These are phyloP conservation scores for Scedosporium dehoogii DNA, from an alignment of 2,329 filamentous ascomycete species.

Conservation along the genomic window DNA sequence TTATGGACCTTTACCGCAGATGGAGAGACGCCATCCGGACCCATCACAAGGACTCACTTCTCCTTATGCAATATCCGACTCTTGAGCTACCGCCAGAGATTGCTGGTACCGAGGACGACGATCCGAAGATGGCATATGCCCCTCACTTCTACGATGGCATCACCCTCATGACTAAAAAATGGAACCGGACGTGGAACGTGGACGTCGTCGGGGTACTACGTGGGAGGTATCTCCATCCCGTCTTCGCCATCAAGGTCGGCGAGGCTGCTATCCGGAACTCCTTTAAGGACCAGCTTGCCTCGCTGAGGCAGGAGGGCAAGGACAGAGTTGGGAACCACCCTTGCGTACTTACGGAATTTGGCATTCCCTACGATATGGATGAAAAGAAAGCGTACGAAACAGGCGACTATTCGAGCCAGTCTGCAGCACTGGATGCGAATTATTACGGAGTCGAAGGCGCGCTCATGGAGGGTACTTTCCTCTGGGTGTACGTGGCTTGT, in stretches of 20 bases:
- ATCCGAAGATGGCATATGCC: conserved; percentile 81
- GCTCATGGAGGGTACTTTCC: conserved; percentile 70
- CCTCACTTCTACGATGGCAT: conserved; percentile 97
- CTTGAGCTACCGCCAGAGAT: conserved; percentile 84
- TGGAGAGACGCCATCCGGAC: conserved; percentile 66
- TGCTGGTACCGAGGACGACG: conserved; percentile 81
- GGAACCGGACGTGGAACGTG: conserved; percentile 96
- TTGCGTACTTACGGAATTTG: conserved; percentile 86
- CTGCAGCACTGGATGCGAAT: conserved; percentile 88
- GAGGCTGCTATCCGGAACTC: conserved; percentile 92
- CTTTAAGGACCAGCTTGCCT: conserved; percentile 75
- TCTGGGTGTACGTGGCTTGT: conserved; percentile 78
- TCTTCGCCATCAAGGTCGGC: conserved; percentile 85
- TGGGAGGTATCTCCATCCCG: conserved; percentile 78
- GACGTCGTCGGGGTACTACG: conserved; percentile 88
- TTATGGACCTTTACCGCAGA: conserved; percentile 72
- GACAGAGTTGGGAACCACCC: conserved; percentile 84
- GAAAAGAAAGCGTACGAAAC: conserved; percentile 91
- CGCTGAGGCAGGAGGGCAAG: conserved; percentile 76
- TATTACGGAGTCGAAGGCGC: conserved; percentile 86
- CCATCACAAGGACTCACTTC: conserved; percentile 69
- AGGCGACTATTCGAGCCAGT: conserved; percentile 89
- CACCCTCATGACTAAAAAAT: conserved; percentile 95
- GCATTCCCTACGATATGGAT: conserved; percentile 98
- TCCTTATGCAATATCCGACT: conserved; percentile 86